phyloP scores from a whole-genome alignment of 805 yeast species.

The Saitoella complicata region DNA sequence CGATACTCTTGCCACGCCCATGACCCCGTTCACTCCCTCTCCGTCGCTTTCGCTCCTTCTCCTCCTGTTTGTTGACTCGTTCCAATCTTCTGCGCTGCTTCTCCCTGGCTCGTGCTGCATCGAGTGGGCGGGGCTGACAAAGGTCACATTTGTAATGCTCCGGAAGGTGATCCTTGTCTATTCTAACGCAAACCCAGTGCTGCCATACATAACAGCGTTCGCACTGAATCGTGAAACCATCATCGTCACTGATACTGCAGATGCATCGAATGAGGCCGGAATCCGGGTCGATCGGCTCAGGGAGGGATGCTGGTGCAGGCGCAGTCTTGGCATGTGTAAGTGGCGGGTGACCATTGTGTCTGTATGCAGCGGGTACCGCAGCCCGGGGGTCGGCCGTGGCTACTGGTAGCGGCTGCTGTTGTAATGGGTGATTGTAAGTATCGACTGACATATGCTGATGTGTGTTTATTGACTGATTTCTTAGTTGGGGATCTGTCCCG shows the following conservation, averaged over 20 bases:
- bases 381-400: no score
- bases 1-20: background rate
- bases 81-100: slow-evolving; percentile 22
- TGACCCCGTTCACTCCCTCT: slow-evolving; percentile 5
- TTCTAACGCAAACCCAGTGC: slow-evolving; percentile 81
- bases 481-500: no score
- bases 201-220: slow-evolving; percentile 89
- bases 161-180: slow-evolving; percentile 60
- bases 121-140: slow-evolving; percentile 44
- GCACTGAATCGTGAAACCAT: slow-evolving; percentile 89
- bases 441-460: no score
- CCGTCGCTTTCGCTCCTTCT: slow-evolving; percentile 11
- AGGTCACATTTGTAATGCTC: slow-evolving; percentile 66
- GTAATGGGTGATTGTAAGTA: no score
- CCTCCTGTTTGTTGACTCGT: slow-evolving; percentile 3
- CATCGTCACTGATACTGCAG: slow-evolving; percentile 79
- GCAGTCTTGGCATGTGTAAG: no score
- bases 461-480: no score
- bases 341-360: no score
- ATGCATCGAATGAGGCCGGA: slow-evolving; percentile 52
- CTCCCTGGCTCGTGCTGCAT: slow-evolving; percentile 28
- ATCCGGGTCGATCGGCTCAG: no score
- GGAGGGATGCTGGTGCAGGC: no score
- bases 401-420: no score
- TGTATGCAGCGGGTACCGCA: no score